Evolutionary conservation across 495 filamentous ascomycete species (phyloP).

Genomic region (Echria macrotheca): DNA sequence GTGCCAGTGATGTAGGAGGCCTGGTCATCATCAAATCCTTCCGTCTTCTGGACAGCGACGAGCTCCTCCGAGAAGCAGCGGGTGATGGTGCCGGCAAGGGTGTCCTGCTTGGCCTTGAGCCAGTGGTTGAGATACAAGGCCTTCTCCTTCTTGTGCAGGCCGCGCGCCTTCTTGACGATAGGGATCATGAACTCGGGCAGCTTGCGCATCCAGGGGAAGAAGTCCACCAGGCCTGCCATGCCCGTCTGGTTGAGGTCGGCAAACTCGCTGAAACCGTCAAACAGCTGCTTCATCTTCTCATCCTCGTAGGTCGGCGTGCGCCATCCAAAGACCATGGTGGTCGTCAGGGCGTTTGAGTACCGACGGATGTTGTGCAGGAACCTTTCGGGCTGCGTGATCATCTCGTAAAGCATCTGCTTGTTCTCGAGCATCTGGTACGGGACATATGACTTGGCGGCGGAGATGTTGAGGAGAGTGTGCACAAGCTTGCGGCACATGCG

Average conservation of each 20-base stretch:
- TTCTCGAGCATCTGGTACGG: slow-evolving; percentile 51
- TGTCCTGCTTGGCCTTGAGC: slow-evolving; percentile 29
- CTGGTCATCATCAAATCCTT: slow-evolving; percentile 36
- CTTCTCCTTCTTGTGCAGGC: slow-evolving; percentile 27
- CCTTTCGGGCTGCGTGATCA: slow-evolving; percentile 33
- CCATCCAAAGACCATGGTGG: slow-evolving; percentile 53
- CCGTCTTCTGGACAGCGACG: slow-evolving; percentile 30
- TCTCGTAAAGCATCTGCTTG: slow-evolving; percentile 43
- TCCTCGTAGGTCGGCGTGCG: slow-evolving; percentile 45
- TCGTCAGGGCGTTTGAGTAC: slow-evolving; percentile 51
- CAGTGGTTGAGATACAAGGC: slow-evolving; percentile 27
- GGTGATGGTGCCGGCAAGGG: slow-evolving; percentile 25
- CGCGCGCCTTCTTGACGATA: slow-evolving; percentile 22
- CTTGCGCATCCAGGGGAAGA: slow-evolving; percentile 36
- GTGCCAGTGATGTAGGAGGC: slow-evolving; percentile 44
- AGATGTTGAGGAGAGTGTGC: slow-evolving; percentile 41
- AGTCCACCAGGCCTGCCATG: slow-evolving; percentile 34
- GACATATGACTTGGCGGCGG: slow-evolving; percentile 37
- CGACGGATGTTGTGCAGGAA: slow-evolving; percentile 48
- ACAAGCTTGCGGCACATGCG: slow-evolving; percentile 38
- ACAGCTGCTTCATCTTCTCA: slow-evolving; percentile 46
- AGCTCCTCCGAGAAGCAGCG: slow-evolving; percentile 39
- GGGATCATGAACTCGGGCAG: slow-evolving; percentile 40
- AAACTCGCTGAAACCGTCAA: slow-evolving; percentile 48
- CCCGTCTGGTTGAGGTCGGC: slow-evolving; percentile 40